phyloP scores from a whole-genome alignment of 2,329 filamentous ascomycete genomes.

The Trichoderma citrinoviride region DNA sequence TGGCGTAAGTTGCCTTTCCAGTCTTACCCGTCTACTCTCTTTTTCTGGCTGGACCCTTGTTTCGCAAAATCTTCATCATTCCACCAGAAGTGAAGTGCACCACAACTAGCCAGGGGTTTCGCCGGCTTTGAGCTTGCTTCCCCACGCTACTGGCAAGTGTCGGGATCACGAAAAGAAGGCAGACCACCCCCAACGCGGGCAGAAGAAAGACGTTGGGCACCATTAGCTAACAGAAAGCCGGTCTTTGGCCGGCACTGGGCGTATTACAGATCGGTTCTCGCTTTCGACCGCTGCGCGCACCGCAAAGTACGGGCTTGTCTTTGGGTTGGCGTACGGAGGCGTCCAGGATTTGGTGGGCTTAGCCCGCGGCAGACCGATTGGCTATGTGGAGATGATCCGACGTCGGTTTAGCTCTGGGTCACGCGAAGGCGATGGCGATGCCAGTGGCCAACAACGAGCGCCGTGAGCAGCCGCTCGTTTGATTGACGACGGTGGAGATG shows the following conservation, averaged over 20 bases:
- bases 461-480: conserved; percentile 15
- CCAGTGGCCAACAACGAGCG: conserved; percentile 3
- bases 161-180: conserved; percentile 14
- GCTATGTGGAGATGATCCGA: conserved; percentile 68
- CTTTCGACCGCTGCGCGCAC: conserved; percentile 73
- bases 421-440: conserved; percentile 19
- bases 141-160: conserved; percentile 9
- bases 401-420: conserved; percentile 37
- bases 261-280: conserved; percentile 68
- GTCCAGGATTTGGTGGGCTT: conserved; percentile 72
- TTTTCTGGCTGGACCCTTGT: neutral
- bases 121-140: conserved; percentile 8
- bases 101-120: conserved; percentile 10
- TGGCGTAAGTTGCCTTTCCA: conserved; percentile 61
- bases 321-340: conserved; percentile 77
- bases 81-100: conserved; percentile 1
- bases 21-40: neutral
- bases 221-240: conserved; percentile 25
- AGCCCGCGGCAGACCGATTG: conserved; percentile 67
- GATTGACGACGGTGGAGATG: neutral
- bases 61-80: neutral
- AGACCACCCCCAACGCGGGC: neutral
- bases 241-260: conserved; percentile 29
- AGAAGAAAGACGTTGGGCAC: conserved; percentile 2
- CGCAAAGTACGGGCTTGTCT: conserved; percentile 73